A percentile compares a stretch with the other conserved stretches of the same genome.
phyloP scores from a whole-genome alignment of 192 early-diverging fungal species.

The Gamsiella multidivaricata region DNA sequence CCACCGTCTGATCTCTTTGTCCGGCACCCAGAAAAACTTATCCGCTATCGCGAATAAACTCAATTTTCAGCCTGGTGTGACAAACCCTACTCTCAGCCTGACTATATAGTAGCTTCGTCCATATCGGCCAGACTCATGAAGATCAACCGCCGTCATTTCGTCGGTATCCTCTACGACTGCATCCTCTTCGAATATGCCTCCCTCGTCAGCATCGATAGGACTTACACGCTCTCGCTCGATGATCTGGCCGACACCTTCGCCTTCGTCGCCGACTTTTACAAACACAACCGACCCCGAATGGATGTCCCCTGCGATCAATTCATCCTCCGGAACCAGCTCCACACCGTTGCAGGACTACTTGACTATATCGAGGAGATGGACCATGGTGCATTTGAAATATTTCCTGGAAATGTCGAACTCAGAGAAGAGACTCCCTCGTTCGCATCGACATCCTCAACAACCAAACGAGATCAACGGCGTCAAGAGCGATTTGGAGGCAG shows the following conservation, averaged over 20 bases:
- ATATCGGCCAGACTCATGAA: conserved; percentile 24
- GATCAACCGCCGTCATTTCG: conserved; percentile 41
- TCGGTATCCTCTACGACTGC: conserved; percentile 44
- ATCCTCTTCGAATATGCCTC: conserved; percentile 47
- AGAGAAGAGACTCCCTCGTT: conserved; percentile 37
- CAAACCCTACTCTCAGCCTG: too few species aligned
- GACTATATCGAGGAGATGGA: conserved; percentile 51
- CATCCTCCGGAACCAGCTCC: conserved; percentile 38
- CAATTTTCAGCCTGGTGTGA: too few species aligned
- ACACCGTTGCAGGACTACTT: conserved; percentile 34
- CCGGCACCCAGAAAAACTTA: too few species aligned
- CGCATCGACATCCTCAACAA: conserved; percentile 28
- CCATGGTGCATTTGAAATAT: conserved; percentile 35
- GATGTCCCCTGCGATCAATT: conserved; percentile 51
- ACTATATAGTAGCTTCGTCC: too few species aligned
- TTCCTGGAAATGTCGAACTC: conserved; percentile 26
- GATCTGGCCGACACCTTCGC: conserved; percentile 46
- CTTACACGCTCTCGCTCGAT: conserved; percentile 20
- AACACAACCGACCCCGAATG: conserved; percentile 38
- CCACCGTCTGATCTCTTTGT: too few species aligned
- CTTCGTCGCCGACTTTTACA: conserved; percentile 48
- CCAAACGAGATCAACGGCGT: conserved; percentile 10
- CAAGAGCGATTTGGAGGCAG: not conserved
- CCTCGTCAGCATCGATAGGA: conserved; percentile 4
- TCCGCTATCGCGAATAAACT: too few species aligned